Percentiles rank a stretch among this genome's conserved stretches.
Evolutionary conservation across 345 rosid species (phyloP).

Genomic region (Salix exigua): DNA sequence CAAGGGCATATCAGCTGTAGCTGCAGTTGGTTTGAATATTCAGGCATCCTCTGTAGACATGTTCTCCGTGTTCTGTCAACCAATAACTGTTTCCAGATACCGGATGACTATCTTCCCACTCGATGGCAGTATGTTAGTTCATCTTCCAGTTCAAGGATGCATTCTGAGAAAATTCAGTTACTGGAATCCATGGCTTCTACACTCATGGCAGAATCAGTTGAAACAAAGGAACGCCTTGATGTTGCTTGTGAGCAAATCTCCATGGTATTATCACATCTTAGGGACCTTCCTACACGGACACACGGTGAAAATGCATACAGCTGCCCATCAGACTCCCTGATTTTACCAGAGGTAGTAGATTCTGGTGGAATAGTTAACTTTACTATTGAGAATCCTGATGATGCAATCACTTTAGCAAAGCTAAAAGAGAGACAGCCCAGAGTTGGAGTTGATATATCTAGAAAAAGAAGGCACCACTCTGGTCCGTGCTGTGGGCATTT

Average conservation of each 20-base stretch:
- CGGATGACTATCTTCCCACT: conserved; percentile 41
- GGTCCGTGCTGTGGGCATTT: conserved; percentile 46
- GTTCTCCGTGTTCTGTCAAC: conserved; percentile 52
- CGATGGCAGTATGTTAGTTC: conserved; percentile 34
- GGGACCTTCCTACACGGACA: conserved; percentile 36
- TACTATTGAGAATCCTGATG: conserved; percentile 33
- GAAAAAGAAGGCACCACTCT: conserved; percentile 42
- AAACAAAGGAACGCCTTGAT: conserved; percentile 51
- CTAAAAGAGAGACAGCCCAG: conserved; percentile 48
- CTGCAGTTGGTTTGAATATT: conserved; percentile 50
- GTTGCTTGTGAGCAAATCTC: conserved; percentile 51
- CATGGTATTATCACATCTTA: conserved; percentile 34
- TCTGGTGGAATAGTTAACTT: conserved; percentile 42
- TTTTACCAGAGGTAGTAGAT: conserved; percentile 46
- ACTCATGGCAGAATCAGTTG: conserved; percentile 41
- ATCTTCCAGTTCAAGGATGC: conserved; percentile 22
- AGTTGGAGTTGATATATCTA: conserved; percentile 32
- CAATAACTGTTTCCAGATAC: conserved; percentile 61
- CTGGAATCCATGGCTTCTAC: conserved; percentile 50
- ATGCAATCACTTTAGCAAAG: conserved; percentile 33
- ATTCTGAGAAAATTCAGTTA: conserved; percentile 37
- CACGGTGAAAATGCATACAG: conserved; percentile 28
- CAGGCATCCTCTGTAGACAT: conserved; percentile 61
- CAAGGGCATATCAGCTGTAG: conserved; percentile 53
- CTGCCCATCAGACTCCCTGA: conserved; percentile 44